Percentiles rank a stretch among this genome's conserved stretches.
Conservation (phyloP, 116 monocot species). For the Zostera marina region DNA sequence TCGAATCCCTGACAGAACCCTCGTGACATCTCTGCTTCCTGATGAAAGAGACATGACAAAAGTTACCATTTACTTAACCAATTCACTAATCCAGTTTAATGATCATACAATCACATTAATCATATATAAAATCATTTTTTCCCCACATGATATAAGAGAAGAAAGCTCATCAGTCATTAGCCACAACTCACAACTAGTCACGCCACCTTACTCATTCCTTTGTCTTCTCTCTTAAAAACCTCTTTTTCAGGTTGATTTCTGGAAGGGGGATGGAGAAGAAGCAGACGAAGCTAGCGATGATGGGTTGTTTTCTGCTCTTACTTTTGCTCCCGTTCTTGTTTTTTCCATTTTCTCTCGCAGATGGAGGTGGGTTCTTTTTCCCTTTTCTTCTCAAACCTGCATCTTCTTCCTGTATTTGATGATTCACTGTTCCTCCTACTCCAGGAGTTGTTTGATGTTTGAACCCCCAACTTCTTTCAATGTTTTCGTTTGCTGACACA, state of each 20-base stretch:
- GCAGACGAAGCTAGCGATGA: no score
- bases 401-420: background rate
- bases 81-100: no score
- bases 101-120: no score
- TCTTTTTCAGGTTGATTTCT: no score
- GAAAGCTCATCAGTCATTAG: no score
- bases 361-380: slow-evolving; percentile 7
- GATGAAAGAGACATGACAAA: slow-evolving; percentile 1
- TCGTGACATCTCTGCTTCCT: slow-evolving; percentile 9
- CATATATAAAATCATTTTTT: no score
- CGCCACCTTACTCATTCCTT: background rate
- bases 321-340: slow-evolving; percentile 14
- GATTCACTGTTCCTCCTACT: background rate
- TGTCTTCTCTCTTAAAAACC: background rate
- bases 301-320: slow-evolving; percentile 6
- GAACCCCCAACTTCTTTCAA: no score
- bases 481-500: no score
- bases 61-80: no score
- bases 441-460: background rate
- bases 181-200: no score
- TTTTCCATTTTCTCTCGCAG: slow-evolving; percentile 26
- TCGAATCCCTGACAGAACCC: slow-evolving; percentile 16
- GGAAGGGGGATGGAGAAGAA: background rate
- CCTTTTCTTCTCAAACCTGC: background rate
- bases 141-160: no score